phyloP scores from a whole-genome alignment of 2,329 filamentous ascomycete species.

The Lasiodiplodia theobromae region DNA sequence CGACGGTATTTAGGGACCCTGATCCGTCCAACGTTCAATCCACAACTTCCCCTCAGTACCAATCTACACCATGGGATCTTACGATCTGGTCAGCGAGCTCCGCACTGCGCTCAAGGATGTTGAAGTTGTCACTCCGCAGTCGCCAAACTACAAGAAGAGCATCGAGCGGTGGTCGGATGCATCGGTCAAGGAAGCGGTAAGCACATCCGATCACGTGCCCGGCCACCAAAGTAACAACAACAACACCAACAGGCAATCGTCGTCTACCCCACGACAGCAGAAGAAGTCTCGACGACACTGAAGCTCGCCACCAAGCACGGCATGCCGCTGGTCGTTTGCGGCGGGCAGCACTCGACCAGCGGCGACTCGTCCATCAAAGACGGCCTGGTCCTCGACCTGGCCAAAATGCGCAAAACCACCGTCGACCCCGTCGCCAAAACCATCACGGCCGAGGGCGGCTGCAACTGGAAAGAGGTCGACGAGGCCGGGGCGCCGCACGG shows the following conservation, averaged over 20 bases:
- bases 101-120: conserved; percentile 13
- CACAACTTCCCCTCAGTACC: neutral
- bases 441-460: conserved; percentile 60
- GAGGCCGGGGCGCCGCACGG: conserved; percentile 57
- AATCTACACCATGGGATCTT: neutral
- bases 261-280: neutral
- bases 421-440: conserved; percentile 52
- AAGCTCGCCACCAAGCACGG: conserved; percentile 36
- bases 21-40: neutral
- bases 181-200: conserved; percentile 33
- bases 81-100: conserved; percentile 11
- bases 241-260: neutral
- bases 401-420: conserved; percentile 57
- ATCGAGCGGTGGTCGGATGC: conserved; percentile 35
- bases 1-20: neutral
- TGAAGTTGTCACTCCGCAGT: conserved; percentile 31
- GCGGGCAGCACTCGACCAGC: conserved; percentile 64
- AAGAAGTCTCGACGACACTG: neutral
- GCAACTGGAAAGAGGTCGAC: conserved; percentile 64
- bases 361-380: conserved; percentile 59
- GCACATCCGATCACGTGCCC: neutral
- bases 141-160: conserved; percentile 32
- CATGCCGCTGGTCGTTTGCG: conserved; percentile 61
- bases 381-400: conserved; percentile 64
- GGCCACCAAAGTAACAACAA: neutral